A percentile compares a stretch with the other conserved stretches of the same genome.
Evolutionary conservation across 768 basidiomycete genomes (phyloP).

Genomic region (Tubosaeta brunneosetosa): DNA sequence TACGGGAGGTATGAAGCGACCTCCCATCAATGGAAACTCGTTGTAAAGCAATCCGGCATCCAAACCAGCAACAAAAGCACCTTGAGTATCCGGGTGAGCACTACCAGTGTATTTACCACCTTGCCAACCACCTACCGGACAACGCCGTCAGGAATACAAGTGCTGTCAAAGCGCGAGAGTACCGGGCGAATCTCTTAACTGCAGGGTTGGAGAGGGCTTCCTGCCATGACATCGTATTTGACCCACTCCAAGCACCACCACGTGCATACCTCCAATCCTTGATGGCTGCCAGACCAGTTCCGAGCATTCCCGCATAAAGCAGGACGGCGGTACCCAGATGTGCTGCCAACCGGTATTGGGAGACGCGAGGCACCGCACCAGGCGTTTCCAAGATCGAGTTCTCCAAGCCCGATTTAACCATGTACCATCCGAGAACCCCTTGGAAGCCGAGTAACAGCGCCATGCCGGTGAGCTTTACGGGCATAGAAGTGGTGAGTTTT

Average conservation of each 20-base stretch:
- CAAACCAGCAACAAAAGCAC: conserved; percentile 96
- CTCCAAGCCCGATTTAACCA: conserved; percentile 96
- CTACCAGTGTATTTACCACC: not conserved
- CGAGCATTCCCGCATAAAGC: conserved; percentile 92
- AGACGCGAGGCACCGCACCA: conserved; percentile 88
- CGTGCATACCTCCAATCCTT: conserved; percentile 76
- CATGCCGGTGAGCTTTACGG: conserved; percentile 63
- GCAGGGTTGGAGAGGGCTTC: conserved; percentile 50
- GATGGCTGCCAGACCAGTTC: conserved; percentile 66
- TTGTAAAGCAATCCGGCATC: conserved; percentile 98
- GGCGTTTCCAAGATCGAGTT: conserved; percentile 74
- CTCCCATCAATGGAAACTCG: conserved; percentile 97
- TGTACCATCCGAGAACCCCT: conserved; percentile 96
- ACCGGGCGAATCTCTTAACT: conserved; percentile 53
- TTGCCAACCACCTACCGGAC: conserved; percentile 57
- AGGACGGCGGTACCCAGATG: conserved; percentile 90
- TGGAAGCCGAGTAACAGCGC: conserved; percentile 84
- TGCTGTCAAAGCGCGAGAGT: conserved; percentile 59
- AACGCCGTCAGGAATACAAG: conserved; percentile 89
- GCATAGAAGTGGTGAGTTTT: conserved; percentile 60
- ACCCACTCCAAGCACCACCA: conserved; percentile 55
- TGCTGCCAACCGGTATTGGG: conserved; percentile 93
- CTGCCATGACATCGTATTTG: conserved; percentile 39
- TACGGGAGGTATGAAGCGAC: conserved; percentile 70
- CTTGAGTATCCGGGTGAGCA: conserved; percentile 36